A percentile compares a stretch with the other conserved stretches of the same genome.
phyloP scores from a whole-genome alignment of 805 yeast species.

The Starmerella etchellsii region DNA sequence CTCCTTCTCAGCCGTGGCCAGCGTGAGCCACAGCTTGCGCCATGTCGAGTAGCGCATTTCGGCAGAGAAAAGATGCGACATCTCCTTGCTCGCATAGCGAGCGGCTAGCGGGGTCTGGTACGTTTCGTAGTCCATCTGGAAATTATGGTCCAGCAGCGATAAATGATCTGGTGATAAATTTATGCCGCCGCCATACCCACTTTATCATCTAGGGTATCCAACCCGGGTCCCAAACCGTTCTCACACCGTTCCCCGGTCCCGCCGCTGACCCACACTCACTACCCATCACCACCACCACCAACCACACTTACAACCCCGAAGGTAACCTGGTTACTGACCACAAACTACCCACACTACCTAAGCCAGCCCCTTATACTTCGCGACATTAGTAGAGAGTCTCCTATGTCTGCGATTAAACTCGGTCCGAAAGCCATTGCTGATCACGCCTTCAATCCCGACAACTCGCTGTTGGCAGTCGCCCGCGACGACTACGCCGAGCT shows the following conservation, averaged over 20 bases:
- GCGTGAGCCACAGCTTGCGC: slow-evolving; percentile 93
- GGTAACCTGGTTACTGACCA: too few species aligned
- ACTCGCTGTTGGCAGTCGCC: slow-evolving; percentile 60
- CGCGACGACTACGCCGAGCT: slow-evolving; percentile 65
- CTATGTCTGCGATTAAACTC: slow-evolving; percentile 38
- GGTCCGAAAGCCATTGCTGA: slow-evolving; percentile 82
- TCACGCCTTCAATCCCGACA: slow-evolving; percentile 71
- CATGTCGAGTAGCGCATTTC: slow-evolving; percentile 94
- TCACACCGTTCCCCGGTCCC: background rate
- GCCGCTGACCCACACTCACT: background rate
- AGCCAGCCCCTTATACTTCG: too few species aligned
- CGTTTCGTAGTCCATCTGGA: slow-evolving; percentile 45
- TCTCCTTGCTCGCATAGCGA: slow-evolving; percentile 95
- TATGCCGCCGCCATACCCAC: too few species aligned
- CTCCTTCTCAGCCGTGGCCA: slow-evolving; percentile 91
- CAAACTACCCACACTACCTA: too few species aligned
- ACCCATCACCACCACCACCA: too few species aligned
- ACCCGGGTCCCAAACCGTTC: too few species aligned
- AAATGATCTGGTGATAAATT: too few species aligned
- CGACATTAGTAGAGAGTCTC: slow-evolving; percentile 20
- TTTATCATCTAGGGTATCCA: too few species aligned
- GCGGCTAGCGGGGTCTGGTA: slow-evolving; percentile 90
- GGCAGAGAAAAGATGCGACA: slow-evolving; percentile 83
- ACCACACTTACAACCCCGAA: too few species aligned
- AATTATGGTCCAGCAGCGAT: too few species aligned